Evolutionary conservation across 2,329 filamentous ascomycete species (phyloP), one percentile per base, ranked within the genome.

Genomic region (Arthrobotrys pseudoclavata): DNA sequence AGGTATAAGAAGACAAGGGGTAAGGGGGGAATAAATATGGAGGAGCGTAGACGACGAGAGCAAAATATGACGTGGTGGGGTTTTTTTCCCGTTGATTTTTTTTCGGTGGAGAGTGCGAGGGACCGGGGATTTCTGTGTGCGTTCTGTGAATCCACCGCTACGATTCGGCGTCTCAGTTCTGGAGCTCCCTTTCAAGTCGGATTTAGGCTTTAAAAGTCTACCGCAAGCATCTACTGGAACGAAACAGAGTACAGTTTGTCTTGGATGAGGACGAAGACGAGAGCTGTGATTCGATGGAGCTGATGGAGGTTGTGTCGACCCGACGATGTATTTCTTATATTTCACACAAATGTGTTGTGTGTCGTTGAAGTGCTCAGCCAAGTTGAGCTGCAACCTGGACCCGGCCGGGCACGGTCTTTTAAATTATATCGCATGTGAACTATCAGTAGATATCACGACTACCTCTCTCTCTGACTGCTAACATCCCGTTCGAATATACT

Each of bases 171-270:
- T 22, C 18, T 20, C n/a, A n/a, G n/a, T n/a, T n/a, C 29, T 57
- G 29, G 52, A 57, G 52, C 52, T 57, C 52, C 52, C 24, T 10
- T 29, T 57, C 50, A 31, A 47, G 12, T 26, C 69, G 69, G 69
- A 71, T 48, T 66, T 64, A 64, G 60, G 69, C 69, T 66, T 61
- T 71, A 47, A 42, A 34, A 20, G 31, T 15, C 15, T 48, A 29
- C 34, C 7, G 22, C 31, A 20, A 34, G 26, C 31, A 45, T n/a
- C 13, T n/a, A 42, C 37, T n/a, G 13, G 15, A 42, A 3, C 37
- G 13, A 42, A 12, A n/a, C n/a, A 29, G 18, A 50, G 37, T 20
- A 26, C 26, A 10, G n/a, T 37, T 40, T 29, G 62, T 34, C 34
- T 34, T 24, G 20, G 34, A 18, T 18, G 45, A 15, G 5, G 34